Base-by-base conservation (phyloP, 306 rosid genomes). In the Prunus kanzakura region DNA sequence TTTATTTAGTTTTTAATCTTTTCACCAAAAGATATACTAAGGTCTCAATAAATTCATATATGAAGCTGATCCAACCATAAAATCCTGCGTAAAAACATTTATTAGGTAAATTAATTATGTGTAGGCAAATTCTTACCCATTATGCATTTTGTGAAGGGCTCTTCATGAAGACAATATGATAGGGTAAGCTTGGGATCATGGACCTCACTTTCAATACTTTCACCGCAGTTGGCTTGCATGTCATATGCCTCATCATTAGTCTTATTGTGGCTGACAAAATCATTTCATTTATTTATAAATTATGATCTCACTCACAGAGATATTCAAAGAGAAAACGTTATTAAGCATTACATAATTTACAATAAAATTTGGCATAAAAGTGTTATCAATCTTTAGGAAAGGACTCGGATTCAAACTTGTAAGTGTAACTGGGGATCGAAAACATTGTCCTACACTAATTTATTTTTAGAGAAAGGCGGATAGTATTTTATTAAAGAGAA, bases 141-240 rank as follows among this genome's bases (percentile, higher is more conserved):
- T 81, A 18, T 18, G 80, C 91, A 89, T 35, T 56, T 74, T 85
- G 8, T 73, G 56, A 64, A 87, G 88, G 35, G 82, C 79, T 57
- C 80, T 84, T 87, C 89, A 72, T 71, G 80, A 47, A 69, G 78
- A 47, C 58, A 35, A 75, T 25, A 75, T 84, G 86, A 35, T 35
- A 90, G 91, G 76, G 81, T 82, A 77, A 79, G 88, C 83, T 62
- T 80, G 70, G 81, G 76, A 69, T 90, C 95, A 66, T 81, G 83
- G 65, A 86, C 86, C 76, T 87, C 87, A 60, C 83, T 84, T 76
- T 57, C 75, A 23, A 82, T 65, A 64, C 72, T 82, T 16, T 82
- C 81, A 65, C 90, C 84, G 69, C 91, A 89, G 74, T 82, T 87
- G 54, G 88, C 87, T 63, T 84, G 90, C 73, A 87, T 74, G 58